Conservation (phyloP, 2,329 filamentous ascomycete species). For the Talaromyces amestolkiae region DNA sequence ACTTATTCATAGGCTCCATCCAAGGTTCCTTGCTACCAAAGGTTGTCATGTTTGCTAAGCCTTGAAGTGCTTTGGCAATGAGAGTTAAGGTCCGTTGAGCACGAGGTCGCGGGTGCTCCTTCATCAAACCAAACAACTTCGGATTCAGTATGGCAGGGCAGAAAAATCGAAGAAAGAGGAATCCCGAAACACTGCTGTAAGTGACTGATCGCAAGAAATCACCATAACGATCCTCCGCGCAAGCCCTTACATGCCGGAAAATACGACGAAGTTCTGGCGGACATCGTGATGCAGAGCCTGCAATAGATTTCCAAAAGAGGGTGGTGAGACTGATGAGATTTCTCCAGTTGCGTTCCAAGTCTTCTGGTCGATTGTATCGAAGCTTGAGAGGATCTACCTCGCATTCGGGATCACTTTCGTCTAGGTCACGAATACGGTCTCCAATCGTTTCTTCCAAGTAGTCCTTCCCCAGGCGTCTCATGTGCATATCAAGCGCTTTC, state of each 20-base stretch:
- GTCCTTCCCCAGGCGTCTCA: constrained; percentile 89
- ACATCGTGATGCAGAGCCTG: constrained; percentile 68
- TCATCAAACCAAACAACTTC: constrained; percentile 83
- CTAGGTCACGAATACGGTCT: constrained; percentile 85
- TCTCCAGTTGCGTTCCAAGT: constrained; percentile 80
- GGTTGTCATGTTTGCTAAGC: constrained; percentile 81
- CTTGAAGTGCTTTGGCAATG: constrained; percentile 88
- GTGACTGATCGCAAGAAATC: constrained; percentile 85
- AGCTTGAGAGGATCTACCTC: constrained; percentile 79
- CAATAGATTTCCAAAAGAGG: constrained; percentile 81
- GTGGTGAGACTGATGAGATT: constrained; percentile 73
- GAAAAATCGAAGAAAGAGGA: constrained; percentile 91
- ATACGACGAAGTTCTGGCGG: constrained; percentile 80
- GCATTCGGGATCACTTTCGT: constrained; percentile 84
- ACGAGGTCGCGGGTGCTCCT: constrained; percentile 77
- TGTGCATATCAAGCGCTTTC: constrained; percentile 89
- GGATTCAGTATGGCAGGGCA: constrained; percentile 95
- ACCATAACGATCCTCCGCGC: constrained; percentile 90
- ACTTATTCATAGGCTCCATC: constrained; percentile 98
- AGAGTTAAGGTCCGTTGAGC: constrained; percentile 87
- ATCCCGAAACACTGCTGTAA: constrained; percentile 93
- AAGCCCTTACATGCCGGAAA: constrained; percentile 85
- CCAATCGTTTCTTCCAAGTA: constrained; percentile 84
- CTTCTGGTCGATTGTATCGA: constrained; percentile 63
- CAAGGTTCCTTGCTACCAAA: constrained; percentile 96